These are phyloP conservation scores for Hypholoma sublateritium DNA, from an alignment of 768 basidiomycete genomes.

Conservation along the genomic window DNA sequence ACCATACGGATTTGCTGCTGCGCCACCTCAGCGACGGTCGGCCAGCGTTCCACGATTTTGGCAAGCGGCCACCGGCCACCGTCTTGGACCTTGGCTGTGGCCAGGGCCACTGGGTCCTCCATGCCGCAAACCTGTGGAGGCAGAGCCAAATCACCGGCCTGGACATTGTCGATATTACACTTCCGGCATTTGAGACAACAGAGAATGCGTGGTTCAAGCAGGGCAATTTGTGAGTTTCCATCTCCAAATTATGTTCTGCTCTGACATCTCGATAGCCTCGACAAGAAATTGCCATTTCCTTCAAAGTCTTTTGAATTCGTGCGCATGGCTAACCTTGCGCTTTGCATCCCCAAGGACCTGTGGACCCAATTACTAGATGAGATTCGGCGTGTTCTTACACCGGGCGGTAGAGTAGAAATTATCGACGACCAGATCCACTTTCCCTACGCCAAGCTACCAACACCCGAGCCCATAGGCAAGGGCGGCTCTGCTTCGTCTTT, in stretches of 20 bases:
- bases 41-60: slow-evolving; percentile 61
- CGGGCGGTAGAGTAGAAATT: slow-evolving; percentile 66
- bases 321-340: slow-evolving; percentile 66
- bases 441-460: slow-evolving; percentile 43
- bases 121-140: slow-evolving; percentile 65
- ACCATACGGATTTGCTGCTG: slow-evolving; percentile 52
- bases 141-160: slow-evolving; percentile 60
- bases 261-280: slow-evolving; percentile 38
- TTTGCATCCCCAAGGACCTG: slow-evolving; percentile 57
- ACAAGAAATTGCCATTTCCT: slow-evolving; percentile 59
- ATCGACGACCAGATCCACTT: slow-evolving; percentile 74
- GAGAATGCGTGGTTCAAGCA: slow-evolving; percentile 53
- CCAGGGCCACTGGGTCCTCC: slow-evolving; percentile 62
- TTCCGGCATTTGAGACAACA: slow-evolving; percentile 33
- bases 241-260: neutral
- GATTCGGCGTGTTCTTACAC: slow-evolving; percentile 58
- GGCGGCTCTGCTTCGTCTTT: slow-evolving; percentile 13
- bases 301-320: slow-evolving; percentile 69
- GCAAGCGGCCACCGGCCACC: slow-evolving; percentile 44
- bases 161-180: slow-evolving; percentile 55
- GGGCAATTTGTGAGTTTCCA: slow-evolving; percentile 64
- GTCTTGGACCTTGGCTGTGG: slow-evolving; percentile 82
- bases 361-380: slow-evolving; percentile 65
- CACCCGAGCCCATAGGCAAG: slow-evolving; percentile 6
- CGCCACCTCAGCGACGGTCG: slow-evolving; percentile 53